These are phyloP conservation scores for Stevia rebaudiana DNA, from an alignment of 140 eudicot genomes.

Conservation along the genomic window DNA sequence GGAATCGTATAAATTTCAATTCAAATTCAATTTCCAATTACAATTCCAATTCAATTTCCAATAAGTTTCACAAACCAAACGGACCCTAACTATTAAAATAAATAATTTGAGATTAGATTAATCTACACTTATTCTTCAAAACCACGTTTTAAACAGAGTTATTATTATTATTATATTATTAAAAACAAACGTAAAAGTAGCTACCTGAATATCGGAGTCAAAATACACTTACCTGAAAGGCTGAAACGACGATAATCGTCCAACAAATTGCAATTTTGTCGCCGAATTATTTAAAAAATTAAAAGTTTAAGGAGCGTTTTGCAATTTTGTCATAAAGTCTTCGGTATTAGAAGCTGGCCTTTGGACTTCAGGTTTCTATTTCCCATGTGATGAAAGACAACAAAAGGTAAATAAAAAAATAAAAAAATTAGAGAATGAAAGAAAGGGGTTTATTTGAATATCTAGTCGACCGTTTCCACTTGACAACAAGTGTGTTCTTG, in stretches of 20 bases:
- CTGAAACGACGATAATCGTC: not conserved
- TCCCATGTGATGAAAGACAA: not conserved
- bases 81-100: too few relatives aligned
- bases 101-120: too few relatives aligned
- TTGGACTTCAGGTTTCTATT: not conserved
- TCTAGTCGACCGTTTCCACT: not conserved
- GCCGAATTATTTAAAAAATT: not conserved
- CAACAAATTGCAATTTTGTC: not conserved
- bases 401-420: not conserved
- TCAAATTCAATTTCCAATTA: too few relatives aligned
- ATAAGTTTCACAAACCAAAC: too few relatives aligned
- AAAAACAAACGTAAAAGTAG: too few relatives aligned
- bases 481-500: conserved; percentile 1
- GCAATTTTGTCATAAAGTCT: not conserved
- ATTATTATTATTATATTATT: too few relatives aligned
- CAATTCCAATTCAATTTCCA: too few relatives aligned
- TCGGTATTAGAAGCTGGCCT: not conserved
- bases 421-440: not conserved
- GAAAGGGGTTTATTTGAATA: not conserved
- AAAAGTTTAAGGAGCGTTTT: not conserved
- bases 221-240: too few relatives aligned
- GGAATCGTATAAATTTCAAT: too few relatives aligned
- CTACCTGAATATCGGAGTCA: too few relatives aligned
- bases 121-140: too few relatives aligned
- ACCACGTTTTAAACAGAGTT: too few relatives aligned